Evolutionary conservation across 257 asterid species (phyloP).

Genomic region (Solanum chilense): DNA sequence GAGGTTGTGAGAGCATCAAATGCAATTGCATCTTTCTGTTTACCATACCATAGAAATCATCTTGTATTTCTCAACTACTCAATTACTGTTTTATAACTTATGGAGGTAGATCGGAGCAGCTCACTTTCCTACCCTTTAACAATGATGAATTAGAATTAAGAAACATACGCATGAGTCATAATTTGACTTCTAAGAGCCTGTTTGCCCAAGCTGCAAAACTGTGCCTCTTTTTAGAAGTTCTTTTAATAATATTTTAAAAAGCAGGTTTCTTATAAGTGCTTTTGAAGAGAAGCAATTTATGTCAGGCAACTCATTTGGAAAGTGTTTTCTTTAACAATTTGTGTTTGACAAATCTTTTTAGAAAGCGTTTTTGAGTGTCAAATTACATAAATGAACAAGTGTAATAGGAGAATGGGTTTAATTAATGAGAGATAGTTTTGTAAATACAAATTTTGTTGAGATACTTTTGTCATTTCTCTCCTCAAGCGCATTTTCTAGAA

Average conservation of each 20-base stretch:
- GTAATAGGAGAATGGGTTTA: neutral
- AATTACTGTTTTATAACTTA: neutral
- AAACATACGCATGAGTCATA: neutral
- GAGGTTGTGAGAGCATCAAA: neutral
- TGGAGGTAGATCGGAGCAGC: neutral
- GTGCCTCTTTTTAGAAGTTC: neutral
- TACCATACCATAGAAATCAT: neutral
- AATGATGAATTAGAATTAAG: neutral
- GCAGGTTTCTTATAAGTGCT: neutral
- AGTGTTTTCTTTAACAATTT: neutral
- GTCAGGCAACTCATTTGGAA: neutral
- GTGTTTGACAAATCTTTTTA: neutral
- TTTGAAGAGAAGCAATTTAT: neutral
- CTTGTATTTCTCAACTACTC: neutral
- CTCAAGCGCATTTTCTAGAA: neutral
- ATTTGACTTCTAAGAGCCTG: neutral
- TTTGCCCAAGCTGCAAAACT: neutral
- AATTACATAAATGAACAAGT: neutral
- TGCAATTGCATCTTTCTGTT: neutral
- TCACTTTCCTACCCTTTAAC: neutral
- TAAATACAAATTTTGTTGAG: neutral
- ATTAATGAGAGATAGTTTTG: neutral
- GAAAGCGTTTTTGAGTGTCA: neutral
- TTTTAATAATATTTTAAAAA: neutral
- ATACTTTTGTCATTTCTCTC: neutral